These are phyloP conservation scores for Botrytis medusae DNA, from an alignment of 2,329 filamentous ascomycete genomes.

Conservation along the genomic window DNA sequence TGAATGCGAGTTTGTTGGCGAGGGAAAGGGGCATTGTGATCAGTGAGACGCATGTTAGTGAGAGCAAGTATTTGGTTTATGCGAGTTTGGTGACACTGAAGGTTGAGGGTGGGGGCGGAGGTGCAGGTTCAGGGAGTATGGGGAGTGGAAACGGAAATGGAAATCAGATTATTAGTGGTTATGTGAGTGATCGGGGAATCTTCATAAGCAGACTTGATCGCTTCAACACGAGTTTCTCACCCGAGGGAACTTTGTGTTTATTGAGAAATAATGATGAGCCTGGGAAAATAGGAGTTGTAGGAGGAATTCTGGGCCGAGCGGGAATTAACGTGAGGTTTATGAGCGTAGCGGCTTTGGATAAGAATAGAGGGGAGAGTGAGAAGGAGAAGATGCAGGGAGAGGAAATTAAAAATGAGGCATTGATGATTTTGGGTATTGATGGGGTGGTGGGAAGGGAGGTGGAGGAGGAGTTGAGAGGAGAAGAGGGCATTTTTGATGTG, in stretches of 20 bases:
- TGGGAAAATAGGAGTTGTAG: slow-evolving; percentile 80
- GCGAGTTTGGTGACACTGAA: slow-evolving; percentile 70
- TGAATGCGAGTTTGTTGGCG: slow-evolving; percentile 75
- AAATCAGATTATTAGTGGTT: slow-evolving; percentile 58
- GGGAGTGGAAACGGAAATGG: slow-evolving; percentile 40
- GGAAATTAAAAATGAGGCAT: slow-evolving; percentile 58
- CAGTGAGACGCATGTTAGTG: slow-evolving; percentile 68
- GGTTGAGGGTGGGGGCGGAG: not conserved
- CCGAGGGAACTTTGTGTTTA: slow-evolving; percentile 72
- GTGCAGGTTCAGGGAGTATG: slow-evolving; percentile 10
- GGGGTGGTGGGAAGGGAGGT: slow-evolving; percentile 60
- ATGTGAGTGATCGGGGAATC: slow-evolving; percentile 60
- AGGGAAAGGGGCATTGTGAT: slow-evolving; percentile 76
- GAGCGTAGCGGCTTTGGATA: slow-evolving; percentile 61
- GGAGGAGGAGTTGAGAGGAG: slow-evolving; percentile 48
- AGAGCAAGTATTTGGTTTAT: slow-evolving; percentile 62
- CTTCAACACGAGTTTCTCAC: slow-evolving; percentile 72
- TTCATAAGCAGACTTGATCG: slow-evolving; percentile 73
- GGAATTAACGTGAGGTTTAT: slow-evolving; percentile 80
- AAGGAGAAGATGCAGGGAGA: slow-evolving; percentile 36
- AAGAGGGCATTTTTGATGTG: slow-evolving; percentile 57
- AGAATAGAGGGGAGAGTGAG: slow-evolving; percentile 24
- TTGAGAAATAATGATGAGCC: slow-evolving; percentile 79
- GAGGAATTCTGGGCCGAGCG: slow-evolving; percentile 65
- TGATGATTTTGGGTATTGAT: slow-evolving; percentile 80